phyloP scores from a whole-genome alignment of 352 stramenopile species.

The Phytophthora hibernalis region DNA sequence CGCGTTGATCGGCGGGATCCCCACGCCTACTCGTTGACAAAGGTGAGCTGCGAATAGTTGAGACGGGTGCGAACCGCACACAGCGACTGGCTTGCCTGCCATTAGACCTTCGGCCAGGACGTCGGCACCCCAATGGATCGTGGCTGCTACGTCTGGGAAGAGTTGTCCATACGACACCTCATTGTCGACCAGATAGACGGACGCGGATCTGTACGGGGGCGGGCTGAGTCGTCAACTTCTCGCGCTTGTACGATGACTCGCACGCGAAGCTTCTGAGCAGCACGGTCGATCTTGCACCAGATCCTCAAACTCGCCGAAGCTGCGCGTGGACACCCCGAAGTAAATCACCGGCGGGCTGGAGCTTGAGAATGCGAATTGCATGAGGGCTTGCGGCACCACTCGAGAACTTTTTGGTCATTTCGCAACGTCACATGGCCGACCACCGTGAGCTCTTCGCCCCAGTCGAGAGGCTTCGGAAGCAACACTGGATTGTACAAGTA shows the following conservation, averaged over 20 bases:
- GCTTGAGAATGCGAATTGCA: constrained; percentile 10
- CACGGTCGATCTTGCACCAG: constrained; percentile 43
- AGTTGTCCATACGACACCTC: constrained; percentile 76
- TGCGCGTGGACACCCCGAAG: constrained; percentile 39
- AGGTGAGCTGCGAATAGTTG: constrained; percentile 85
- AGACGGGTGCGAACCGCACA: constrained; percentile 90
- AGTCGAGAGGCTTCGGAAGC: constrained; percentile 48
- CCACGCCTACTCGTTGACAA: constrained; percentile 65
- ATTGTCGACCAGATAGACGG: constrained; percentile 21
- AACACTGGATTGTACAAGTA: constrained; percentile 50
- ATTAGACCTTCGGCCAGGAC: constrained; percentile 80
- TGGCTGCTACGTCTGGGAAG: constrained; percentile 71
- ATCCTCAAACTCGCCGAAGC: constrained; percentile 29
- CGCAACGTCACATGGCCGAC: constrained; percentile 41
- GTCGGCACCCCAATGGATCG: constrained; percentile 77
- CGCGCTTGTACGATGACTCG: constrained; percentile 53
- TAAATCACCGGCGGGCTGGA: constrained; percentile 38
- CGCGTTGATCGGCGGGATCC: constrained; percentile 64
- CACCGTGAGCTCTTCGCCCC: constrained; percentile 45
- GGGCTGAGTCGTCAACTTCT: constrained; percentile 2
- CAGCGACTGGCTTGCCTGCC: constrained; percentile 80
- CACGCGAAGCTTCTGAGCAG: constrained; percentile 30
- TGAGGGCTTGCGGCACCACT: background rate
- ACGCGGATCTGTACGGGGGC: constrained; percentile 16
- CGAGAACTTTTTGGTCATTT: background rate